Base-by-base conservation (phyloP, 257 asterid genomes). In the Osmanthus fragrans region DNA sequence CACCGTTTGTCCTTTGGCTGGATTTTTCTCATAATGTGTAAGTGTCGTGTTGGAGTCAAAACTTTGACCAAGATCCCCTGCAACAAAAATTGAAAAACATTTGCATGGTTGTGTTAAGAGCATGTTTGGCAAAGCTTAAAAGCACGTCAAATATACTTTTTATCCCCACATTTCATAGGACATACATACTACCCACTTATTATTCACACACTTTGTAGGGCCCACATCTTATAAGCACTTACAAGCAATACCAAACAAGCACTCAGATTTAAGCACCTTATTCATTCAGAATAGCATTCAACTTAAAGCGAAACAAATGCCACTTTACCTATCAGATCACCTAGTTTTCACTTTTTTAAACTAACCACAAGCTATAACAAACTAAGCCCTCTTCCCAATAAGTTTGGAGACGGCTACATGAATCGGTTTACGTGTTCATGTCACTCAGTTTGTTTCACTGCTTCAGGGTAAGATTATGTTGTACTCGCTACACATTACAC, bases 41-140 rank as follows among this genome's bases (percentile, higher is more conserved):
- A 94, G 92, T 2, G 99, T 92, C 0, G 0, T 64, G 84, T 92
- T 91, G 49, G 99, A 94, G 76, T 89, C 97, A 51, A 77, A 91
- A 63, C 83, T 94, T 85, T 94, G 99, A 4, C 97, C 99, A 74
- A 94, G 88, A 85, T 94, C 99, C 77, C 99, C 98, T 91, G 72
- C 70, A 75, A 75, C 15, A 3, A 75, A 74, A 18, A 63, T 63
- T 63, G 19, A 23, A 11, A 72, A 71, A 76, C 27, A 16, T 30
- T 25, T 18, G n/a, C 70, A 9, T 13, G 54, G n/a, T 4, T 47
- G 0, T n/a, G 3, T 63, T 56, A 23, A 60, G 7, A 37, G 3
- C 21, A 11, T 11, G 49, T 40, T 40, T 40, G 16, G 49, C 13
- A 40, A 40, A 40, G 47, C 13, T 40, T 40, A 40, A 40, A 40